Percentiles rank a stretch among this genome's conserved stretches.
These are phyloP conservation scores for Aspergillus sparsus DNA, from an alignment of 495 filamentous ascomycete genomes.

Conservation along the genomic window DNA sequence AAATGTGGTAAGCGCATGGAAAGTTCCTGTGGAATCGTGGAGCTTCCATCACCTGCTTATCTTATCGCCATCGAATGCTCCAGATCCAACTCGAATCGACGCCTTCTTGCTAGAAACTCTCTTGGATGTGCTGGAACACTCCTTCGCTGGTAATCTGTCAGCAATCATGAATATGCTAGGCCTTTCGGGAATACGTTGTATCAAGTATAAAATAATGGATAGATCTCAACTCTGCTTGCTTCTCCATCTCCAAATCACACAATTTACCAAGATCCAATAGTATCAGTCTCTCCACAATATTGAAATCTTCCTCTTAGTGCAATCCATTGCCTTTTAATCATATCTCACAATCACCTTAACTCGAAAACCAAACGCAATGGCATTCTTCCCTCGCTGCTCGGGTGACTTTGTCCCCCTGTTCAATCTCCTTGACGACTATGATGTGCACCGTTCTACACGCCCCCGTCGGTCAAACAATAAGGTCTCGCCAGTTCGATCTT, in stretches of 20 bases:
- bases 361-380: constrained; percentile 53
- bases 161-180: constrained; percentile 4
- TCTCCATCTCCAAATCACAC: constrained; percentile 10
- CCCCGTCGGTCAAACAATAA: constrained; percentile 19
- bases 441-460: constrained; percentile 47
- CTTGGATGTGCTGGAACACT: constrained; percentile 3
- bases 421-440: constrained; percentile 75
- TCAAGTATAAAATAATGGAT: constrained; percentile 18
- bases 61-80: constrained; percentile 16
- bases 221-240: background rate
- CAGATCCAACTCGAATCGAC: constrained; percentile 1
- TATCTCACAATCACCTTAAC: background rate
- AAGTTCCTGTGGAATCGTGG: no score
- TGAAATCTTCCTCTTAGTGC: constrained; percentile 2
- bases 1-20: no score
- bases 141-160: constrained; percentile 6
- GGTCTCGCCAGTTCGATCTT: constrained; percentile 42
- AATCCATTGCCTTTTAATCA: constrained; percentile 9
- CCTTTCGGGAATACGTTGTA: constrained; percentile 18
- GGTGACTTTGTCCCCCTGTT: constrained; percentile 66
- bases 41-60: constrained; percentile 1
- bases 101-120: background rate
- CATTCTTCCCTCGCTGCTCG: constrained; percentile 60
- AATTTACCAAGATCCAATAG: constrained; percentile 3
- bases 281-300: background rate